Evolutionary conservation across 1,284 basidiomycete genomes (phyloP).

Genomic region (Microbotryum violaceum): DNA sequence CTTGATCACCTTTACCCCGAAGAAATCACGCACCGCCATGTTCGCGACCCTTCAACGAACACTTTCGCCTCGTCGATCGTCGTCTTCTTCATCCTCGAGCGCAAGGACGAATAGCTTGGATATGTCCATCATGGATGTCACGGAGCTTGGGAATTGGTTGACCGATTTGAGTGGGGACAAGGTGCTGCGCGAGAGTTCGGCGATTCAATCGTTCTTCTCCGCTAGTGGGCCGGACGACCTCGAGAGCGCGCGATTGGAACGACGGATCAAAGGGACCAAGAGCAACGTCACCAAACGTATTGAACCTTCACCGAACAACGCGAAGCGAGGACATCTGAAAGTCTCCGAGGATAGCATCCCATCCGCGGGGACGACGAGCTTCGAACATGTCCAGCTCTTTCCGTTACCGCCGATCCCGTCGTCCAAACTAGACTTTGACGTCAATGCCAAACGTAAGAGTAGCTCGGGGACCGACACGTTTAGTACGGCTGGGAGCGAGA

Average conservation of each 20-base stretch:
- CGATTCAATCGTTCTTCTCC: constrained; percentile 72
- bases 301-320: not conserved
- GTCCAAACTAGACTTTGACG: not conserved
- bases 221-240: constrained; percentile 74
- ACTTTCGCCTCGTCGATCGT: constrained; percentile 20
- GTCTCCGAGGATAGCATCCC: not conserved
- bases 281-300: constrained; percentile 49
- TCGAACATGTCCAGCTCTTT: constrained; percentile 9
- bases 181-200: constrained; percentile 54
- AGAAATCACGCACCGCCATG: constrained; percentile 17
- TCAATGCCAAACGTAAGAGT: not conserved
- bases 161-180: constrained; percentile 64
- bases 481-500: no score
- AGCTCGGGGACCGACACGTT: no score
- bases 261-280: constrained; percentile 72
- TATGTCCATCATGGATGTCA: constrained; percentile 33
- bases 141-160: constrained; percentile 67
- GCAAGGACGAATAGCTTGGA: not conserved
- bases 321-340: constrained; percentile 6
- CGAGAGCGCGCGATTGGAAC: constrained; percentile 72
- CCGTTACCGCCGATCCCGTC: constrained; percentile 4
- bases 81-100: constrained; percentile 9
- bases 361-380: constrained; percentile 9
- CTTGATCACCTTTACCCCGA: constrained; percentile 2
- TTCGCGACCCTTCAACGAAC: constrained; percentile 26